phyloP scores from a whole-genome alignment of 2,329 filamentous ascomycete genomes.

The Cercospora brassicicola region DNA sequence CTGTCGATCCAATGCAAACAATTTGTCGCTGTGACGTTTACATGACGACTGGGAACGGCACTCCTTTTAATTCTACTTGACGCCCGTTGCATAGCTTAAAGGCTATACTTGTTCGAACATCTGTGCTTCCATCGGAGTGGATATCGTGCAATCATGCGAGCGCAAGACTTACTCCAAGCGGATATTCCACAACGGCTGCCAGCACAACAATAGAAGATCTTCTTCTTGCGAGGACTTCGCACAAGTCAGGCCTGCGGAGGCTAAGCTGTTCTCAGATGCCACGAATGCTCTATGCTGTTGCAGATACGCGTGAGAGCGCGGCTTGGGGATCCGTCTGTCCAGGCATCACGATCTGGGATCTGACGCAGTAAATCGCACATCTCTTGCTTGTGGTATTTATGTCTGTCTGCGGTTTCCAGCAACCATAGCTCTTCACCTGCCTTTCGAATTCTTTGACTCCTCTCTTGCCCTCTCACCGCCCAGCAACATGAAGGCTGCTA shows the following conservation, averaged over 20 bases:
- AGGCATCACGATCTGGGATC: not conserved
- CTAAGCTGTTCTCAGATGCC: not conserved
- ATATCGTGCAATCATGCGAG: not conserved
- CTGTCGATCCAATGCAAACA: not conserved
- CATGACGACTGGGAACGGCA: not conserved
- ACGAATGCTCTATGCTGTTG: not conserved
- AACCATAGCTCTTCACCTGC: not conserved
- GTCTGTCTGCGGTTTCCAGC: not conserved
- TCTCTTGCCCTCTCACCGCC: not conserved
- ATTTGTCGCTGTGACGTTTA: not conserved
- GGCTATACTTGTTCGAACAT: not conserved
- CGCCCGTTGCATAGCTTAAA: not conserved
- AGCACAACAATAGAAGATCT: not conserved
- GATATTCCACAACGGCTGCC: not conserved
- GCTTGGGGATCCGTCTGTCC: not conserved
- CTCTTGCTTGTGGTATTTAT: not conserved
- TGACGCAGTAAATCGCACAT: not conserved
- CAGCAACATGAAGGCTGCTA: constrained; percentile 1
- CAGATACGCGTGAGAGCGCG: not conserved
- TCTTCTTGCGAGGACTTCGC: not conserved
- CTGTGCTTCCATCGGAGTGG: not conserved
- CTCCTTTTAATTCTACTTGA: not conserved
- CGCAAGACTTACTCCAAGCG: not conserved
- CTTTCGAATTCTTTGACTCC: not conserved
- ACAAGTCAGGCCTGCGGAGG: not conserved